These are phyloP conservation scores for Xylaria arbuscula DNA, from an alignment of 2,329 filamentous ascomycete genomes.

Conservation along the genomic window DNA sequence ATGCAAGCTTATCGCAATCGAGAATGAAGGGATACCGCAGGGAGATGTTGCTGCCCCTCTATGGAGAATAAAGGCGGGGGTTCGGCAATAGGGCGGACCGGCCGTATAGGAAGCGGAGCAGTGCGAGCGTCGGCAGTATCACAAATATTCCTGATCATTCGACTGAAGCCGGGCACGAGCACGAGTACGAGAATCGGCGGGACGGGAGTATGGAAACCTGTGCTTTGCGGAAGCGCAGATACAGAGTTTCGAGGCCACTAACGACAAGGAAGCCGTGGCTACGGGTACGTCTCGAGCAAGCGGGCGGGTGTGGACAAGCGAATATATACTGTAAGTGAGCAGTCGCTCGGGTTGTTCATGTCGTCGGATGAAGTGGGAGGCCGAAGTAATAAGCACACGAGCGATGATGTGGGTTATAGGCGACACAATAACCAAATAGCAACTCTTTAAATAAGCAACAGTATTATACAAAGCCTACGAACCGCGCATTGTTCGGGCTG, in stretches of 20 bases:
- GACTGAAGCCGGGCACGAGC: neutral
- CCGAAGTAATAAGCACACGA: neutral
- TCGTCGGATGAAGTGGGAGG: neutral
- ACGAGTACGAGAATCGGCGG: conserved; percentile 1
- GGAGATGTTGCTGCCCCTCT: neutral
- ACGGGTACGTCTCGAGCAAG: neutral
- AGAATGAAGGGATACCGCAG: neutral
- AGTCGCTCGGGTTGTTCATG: neutral
- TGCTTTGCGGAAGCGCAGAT: conserved; percentile 5
- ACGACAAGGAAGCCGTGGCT: neutral
- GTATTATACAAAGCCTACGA: conserved; percentile 1
- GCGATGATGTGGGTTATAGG: neutral
- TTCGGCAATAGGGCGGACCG: neutral
- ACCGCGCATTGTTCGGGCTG: conserved; percentile 1
- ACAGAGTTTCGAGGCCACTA: neutral
- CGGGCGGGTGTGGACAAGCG: neutral
- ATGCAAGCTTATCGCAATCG: neutral
- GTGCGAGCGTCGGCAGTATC: neutral
- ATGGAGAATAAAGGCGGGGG: neutral
- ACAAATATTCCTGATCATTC: neutral
- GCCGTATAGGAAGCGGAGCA: neutral
- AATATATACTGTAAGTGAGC: no score
- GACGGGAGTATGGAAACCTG: neutral
- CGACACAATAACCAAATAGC: neutral
- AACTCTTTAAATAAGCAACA: neutral